These are phyloP conservation scores for Coemansia sp. DNA, from an alignment of 192 early-diverging fungal species.

Conservation along the genomic window DNA sequence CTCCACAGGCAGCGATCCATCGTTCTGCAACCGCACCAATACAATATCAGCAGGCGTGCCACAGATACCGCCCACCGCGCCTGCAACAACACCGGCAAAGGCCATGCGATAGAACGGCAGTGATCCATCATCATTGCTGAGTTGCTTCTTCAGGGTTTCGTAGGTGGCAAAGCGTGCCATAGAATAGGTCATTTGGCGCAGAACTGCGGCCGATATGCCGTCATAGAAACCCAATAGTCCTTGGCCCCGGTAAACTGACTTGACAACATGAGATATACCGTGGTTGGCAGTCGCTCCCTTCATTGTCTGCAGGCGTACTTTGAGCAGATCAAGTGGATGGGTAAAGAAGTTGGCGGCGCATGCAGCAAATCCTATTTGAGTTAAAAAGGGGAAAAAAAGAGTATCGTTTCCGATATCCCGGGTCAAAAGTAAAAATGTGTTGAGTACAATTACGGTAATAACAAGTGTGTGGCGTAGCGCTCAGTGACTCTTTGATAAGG, in stretches of 20 bases:
- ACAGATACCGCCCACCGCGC: slow-evolving; percentile 63
- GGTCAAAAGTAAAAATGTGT: not conserved
- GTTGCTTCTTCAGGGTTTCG: slow-evolving; percentile 65
- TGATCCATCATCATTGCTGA: slow-evolving; percentile 51
- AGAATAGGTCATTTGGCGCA: slow-evolving; percentile 80
- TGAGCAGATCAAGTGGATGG: slow-evolving; percentile 83
- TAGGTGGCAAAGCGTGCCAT: slow-evolving; percentile 79
- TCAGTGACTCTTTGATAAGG: not conserved
- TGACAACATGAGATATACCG: slow-evolving; percentile 64
- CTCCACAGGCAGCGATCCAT: slow-evolving; percentile 65
- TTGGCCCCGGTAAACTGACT: slow-evolving; percentile 68
- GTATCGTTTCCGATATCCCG: not conserved
- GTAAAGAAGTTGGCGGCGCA: slow-evolving; percentile 61
- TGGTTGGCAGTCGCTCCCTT: slow-evolving; percentile 55
- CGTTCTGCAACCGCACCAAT: slow-evolving; percentile 80
- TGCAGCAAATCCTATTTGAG: slow-evolving; percentile 44
- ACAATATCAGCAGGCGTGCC: slow-evolving; percentile 83
- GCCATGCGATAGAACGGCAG: slow-evolving; percentile 54
- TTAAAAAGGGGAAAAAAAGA: not conserved
- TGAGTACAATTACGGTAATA: not conserved
- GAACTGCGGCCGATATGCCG: slow-evolving; percentile 70
- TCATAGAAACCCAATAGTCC: slow-evolving; percentile 65
- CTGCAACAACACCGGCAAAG: slow-evolving; percentile 34
- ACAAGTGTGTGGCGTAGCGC: not conserved
- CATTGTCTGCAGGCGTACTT: slow-evolving; percentile 89